A percentile compares a stretch with the other conserved stretches of the same genome.
These are phyloP conservation scores for Farysia itapuensis DNA, from an alignment of 1,284 basidiomycete species.

Conservation along the genomic window DNA sequence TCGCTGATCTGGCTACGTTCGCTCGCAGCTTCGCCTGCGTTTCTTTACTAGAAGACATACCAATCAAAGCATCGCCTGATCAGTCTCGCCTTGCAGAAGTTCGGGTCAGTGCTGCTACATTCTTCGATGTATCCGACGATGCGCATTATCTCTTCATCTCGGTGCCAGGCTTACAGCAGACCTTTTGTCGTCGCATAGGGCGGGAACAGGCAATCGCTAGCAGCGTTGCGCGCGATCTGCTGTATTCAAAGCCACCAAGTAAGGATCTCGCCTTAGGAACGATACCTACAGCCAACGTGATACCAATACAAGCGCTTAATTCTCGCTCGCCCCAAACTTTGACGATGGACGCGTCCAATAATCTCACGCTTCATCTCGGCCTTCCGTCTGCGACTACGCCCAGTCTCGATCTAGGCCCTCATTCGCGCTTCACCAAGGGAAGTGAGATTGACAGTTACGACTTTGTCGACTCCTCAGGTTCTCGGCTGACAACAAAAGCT, in stretches of 20 bases:
- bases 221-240: conserved; percentile 1
- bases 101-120: conserved; percentile 3
- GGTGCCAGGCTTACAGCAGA: conserved; percentile 9
- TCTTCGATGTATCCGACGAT: conserved; percentile 5
- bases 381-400: conserved; percentile 6
- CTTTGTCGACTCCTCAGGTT: too few species aligned
- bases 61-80: conserved; percentile 1
- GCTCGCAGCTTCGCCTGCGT: conserved; percentile 42
- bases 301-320: conserved; percentile 1
- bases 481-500: too few species aligned
- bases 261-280: conserved; percentile 4
- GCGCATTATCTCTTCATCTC: conserved; percentile 16
- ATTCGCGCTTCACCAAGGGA: too few species aligned
- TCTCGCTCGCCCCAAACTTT: conserved; percentile 8
- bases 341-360: conserved; percentile 1
- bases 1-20: conserved; percentile 38
- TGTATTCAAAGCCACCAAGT: conserved; percentile 14
- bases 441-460: too few species aligned
- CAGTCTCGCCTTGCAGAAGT: background rate
- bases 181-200: conserved; percentile 14
- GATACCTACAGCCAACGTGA: conserved; percentile 1
- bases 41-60: conserved; percentile 44
- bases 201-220: background rate
- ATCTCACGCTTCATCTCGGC: conserved; percentile 12
- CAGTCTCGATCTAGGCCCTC: conserved; percentile 13